phyloP scores from a whole-genome alignment of 805 yeast species.

The Saturnispora diversa region DNA sequence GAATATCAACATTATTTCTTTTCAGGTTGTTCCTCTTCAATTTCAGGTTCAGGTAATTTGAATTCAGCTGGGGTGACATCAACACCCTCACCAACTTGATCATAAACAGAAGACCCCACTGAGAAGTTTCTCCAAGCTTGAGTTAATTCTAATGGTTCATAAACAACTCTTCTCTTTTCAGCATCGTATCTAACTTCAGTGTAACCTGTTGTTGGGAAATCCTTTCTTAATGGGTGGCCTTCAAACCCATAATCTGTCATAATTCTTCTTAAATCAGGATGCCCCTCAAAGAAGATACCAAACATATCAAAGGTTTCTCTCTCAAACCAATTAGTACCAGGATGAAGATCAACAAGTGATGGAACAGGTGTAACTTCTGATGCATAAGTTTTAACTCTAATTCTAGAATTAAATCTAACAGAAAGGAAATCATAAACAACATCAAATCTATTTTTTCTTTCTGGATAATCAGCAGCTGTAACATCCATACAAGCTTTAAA shows the following conservation, averaged over 20 bases:
- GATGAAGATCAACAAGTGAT: slow-evolving; percentile 58
- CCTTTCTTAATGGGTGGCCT: slow-evolving; percentile 87
- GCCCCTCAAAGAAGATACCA: slow-evolving; percentile 82
- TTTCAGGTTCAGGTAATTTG: slow-evolving; percentile 78
- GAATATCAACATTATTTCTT: slow-evolving; percentile 21
- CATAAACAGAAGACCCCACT: slow-evolving; percentile 86
- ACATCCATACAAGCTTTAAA: slow-evolving; percentile 72
- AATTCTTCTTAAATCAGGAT: slow-evolving; percentile 83
- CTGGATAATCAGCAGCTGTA: slow-evolving; percentile 82
- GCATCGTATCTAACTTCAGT: slow-evolving; percentile 87
- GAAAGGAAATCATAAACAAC: slow-evolving; percentile 78
- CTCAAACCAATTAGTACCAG: slow-evolving; percentile 87
- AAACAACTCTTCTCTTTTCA: slow-evolving; percentile 81
- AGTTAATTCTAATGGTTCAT: slow-evolving; percentile 83
- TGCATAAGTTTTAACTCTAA: slow-evolving; percentile 83
- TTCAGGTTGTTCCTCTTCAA: slow-evolving; percentile 38
- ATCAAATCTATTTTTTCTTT: slow-evolving; percentile 77
- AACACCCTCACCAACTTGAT: slow-evolving; percentile 81
- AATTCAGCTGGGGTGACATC: slow-evolving; percentile 76
- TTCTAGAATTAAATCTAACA: slow-evolving; percentile 76
- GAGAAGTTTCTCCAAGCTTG: slow-evolving; percentile 89
- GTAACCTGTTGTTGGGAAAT: slow-evolving; percentile 88
- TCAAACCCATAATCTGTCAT: slow-evolving; percentile 89
- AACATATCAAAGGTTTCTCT: slow-evolving; percentile 83
- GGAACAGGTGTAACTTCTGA: slow-evolving; percentile 79